phyloP scores from a whole-genome alignment of 1,284 basidiomycete species.

The Wolfiporia cocos region DNA sequence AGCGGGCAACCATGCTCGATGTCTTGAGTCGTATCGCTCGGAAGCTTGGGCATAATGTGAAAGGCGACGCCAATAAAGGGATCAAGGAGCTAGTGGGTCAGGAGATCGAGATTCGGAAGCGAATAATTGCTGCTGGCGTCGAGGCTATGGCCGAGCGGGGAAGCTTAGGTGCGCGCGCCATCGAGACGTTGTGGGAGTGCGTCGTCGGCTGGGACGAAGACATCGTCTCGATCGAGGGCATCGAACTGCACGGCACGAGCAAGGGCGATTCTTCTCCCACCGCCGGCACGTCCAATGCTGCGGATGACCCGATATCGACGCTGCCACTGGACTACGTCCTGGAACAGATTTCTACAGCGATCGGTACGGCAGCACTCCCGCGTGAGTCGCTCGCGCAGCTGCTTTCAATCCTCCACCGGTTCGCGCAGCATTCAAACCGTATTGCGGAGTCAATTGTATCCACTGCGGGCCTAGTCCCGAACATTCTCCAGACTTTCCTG shows the following conservation, averaged over 20 bases:
- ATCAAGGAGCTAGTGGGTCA: slow-evolving; percentile 38
- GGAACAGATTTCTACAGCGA: slow-evolving; percentile 37
- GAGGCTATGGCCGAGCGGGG: slow-evolving; percentile 64
- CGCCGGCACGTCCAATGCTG: slow-evolving; percentile 6
- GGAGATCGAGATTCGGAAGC: slow-evolving; percentile 42
- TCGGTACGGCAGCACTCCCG: slow-evolving; percentile 38
- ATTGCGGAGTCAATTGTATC: slow-evolving; percentile 49
- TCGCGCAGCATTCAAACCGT: slow-evolving; percentile 50
- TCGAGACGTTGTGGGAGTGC: slow-evolving; percentile 69
- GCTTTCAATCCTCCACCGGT: slow-evolving; percentile 54
- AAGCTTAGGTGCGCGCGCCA: slow-evolving; percentile 56
- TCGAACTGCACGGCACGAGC: slow-evolving; percentile 38
- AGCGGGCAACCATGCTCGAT: slow-evolving; percentile 78
- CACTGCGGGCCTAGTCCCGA: slow-evolving; percentile 49
- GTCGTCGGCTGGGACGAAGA: slow-evolving; percentile 54
- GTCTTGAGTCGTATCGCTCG: slow-evolving; percentile 60
- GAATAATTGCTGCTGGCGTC: slow-evolving; percentile 59
- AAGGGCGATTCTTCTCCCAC: slow-evolving; percentile 6
- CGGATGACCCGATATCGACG: slow-evolving; percentile 27
- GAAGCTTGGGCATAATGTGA: slow-evolving; percentile 29
- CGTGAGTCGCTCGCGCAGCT: slow-evolving; percentile 50
- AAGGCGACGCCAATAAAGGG: slow-evolving; percentile 18
- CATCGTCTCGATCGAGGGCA: slow-evolving; percentile 34
- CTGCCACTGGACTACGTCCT: slow-evolving; percentile 53
- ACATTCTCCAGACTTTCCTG: slow-evolving; percentile 50